phyloP scores from a whole-genome alignment of 768 basidiomycete genomes.

The Collybia sp. region DNA sequence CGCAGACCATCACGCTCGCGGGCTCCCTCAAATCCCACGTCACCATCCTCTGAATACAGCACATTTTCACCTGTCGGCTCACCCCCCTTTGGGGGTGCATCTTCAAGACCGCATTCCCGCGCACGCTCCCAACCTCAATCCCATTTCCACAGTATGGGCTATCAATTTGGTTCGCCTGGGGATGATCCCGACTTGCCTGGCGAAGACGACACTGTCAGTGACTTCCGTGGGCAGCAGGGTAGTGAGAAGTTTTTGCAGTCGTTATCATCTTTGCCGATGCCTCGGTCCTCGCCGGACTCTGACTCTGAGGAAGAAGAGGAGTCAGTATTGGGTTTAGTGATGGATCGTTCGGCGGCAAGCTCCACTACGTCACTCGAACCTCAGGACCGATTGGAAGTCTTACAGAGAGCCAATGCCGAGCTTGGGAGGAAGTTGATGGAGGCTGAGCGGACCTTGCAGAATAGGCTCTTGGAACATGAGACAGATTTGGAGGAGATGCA shows the following conservation, averaged over 20 bases:
- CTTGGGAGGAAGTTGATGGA: conserved; percentile 73
- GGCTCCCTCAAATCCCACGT: conserved; percentile 70
- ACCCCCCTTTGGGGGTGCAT: conserved; percentile 31
- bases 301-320: conserved; percentile 55
- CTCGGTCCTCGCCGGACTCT: conserved; percentile 37
- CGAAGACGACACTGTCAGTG: conserved; percentile 33
- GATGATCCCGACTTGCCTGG: conserved; percentile 39
- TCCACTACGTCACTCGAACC: conserved; percentile 72
- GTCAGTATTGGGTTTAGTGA: conserved; percentile 50
- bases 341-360: conserved; percentile 51
- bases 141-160: conserved; percentile 15
- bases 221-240: conserved; percentile 22
- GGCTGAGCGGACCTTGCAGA: conserved; percentile 62
- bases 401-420: conserved; percentile 72
- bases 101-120: conserved; percentile 66
- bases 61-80: conserved; percentile 31
- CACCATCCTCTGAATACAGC: conserved; percentile 14
- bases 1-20: conserved; percentile 47
- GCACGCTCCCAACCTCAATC: conserved; percentile 44
- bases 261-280: conserved; percentile 57
- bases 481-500: conserved; percentile 81
- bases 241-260: conserved; percentile 30
- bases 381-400: conserved; percentile 65
- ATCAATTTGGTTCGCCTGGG: conserved; percentile 13
- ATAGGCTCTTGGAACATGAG: conserved; percentile 73